Base-by-base conservation (phyloP, 2,329 filamentous ascomycete species). In the Cercospora brassicicola region DNA sequence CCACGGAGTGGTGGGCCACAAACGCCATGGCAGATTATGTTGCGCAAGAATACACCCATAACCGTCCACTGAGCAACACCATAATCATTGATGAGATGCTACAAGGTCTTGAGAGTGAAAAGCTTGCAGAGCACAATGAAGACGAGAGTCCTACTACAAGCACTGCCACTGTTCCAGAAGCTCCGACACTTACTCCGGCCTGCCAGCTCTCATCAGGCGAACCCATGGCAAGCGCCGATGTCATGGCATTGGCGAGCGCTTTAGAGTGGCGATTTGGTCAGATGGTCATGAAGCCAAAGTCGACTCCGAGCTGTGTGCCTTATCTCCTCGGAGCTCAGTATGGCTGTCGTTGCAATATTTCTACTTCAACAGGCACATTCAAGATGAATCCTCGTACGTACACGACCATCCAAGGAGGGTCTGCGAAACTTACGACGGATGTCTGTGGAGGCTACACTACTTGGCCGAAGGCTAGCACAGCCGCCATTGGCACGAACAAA, bases 81-180 rank as follows among this genome's bases (percentile, higher is more conserved):
- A 48, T 62, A 9, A 13, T 30, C 23, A 62, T 62, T 28, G 30
- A 62, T 33, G 60, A 62, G 60, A 48, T 48, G 39, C 45, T 48
- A 9, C 60, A 62, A 20, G 60, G 39, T 53, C 45, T 62, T 4
- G 60, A 62, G 28, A 51, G 60, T 48, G 45, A 62, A 18, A 62
- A 51, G 60, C 36, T 62, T 39, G 45, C 26, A 51, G 60, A 59
- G 23, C 53, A 62, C 60, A 51, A 45, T 3, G 60, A 51, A 9
- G 60, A 53, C n/a, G 36, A 62, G 48, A 51, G 20, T n/a, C 39
- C 60, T 4, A 33, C 60, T 13, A 62, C 60, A 28, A 48, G 36
- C 23, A 62, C 60, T 51, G 39, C 33, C 18, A 51, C 28, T 4
- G 23, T 62, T 0, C 60, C 26, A 39, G 60, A 62, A 51, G 60